Evolutionary conservation across 768 basidiomycete species (phyloP), one percentile per base, ranked within the genome.

Genomic region (Trametes meyenii): DNA sequence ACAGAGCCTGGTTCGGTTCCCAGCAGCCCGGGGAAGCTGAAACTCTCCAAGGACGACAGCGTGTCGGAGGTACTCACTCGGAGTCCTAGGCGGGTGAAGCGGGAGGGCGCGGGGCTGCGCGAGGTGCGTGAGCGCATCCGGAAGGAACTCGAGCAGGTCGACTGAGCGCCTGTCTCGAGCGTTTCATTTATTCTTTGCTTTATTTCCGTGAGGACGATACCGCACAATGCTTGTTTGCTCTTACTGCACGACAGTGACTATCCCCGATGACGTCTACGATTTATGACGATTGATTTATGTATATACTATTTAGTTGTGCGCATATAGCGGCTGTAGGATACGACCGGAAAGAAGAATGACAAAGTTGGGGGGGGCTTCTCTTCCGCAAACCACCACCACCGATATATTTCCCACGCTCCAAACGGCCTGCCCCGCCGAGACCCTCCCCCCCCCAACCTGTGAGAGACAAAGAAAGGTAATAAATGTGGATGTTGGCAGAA

Each of bases 61-160:
- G 85, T 81, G 21, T 75, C 81, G 60, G 85, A 86, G 71, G 67
- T 92, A 19, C 72, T 85, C 16, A 85, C 79, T 26, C 79, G 90
- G 49, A 93, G 91, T 72, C 92, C 92, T 7, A 83, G 83, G 58
- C 77, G 83, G 61, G 86, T 94, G 38, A 88, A 85, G 69, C 80
- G 78, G 26, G 89, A 92, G 68, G 81, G 77, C 5, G 88, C 90
- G 35, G 90, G 91, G 0, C 77, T 94, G 66, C 81, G 92, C 40
- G 84, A 90, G 71, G 91, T 93, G 35, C 78, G 91, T 59, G 92
- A 94, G 74, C 87, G 90, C 68, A 90, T 94, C 69, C 81, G 90
- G 67, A 78, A 81, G 64, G 92, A 93, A 76, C 75, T 93, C 67
- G 90, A 92, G 74, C 72, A 87, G 64, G 79, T 85, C 54, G 89